Conservation (phyloP, 2,329 filamentous ascomycete species). For the Ceratocystis papillata region DNA sequence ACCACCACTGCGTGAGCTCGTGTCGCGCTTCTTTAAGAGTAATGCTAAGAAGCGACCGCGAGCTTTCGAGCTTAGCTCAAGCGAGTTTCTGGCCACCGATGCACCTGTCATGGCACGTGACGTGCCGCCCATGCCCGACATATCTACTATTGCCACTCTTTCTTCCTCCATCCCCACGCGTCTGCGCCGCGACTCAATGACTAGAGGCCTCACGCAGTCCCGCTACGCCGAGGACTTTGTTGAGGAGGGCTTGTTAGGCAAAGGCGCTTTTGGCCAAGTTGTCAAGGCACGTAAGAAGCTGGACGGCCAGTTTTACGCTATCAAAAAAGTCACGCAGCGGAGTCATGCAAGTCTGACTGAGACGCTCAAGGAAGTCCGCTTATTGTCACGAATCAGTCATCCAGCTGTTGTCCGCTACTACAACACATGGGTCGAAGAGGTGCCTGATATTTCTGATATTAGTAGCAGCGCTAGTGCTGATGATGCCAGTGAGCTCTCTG, state of each 20-base stretch:
- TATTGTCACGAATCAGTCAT: conserved; percentile 87
- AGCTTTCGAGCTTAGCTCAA: conserved; percentile 61
- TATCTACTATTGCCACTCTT: conserved; percentile 21
- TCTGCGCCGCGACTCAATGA: conserved; percentile 52
- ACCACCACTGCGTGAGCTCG: conserved; percentile 63
- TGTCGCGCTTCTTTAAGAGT: conserved; percentile 72
- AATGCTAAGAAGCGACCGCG: conserved; percentile 76
- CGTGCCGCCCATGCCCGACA: conserved; percentile 29
- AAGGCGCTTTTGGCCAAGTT: conserved; percentile 91
- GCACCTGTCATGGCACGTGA: conserved; percentile 47
- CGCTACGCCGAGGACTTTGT: conserved; percentile 84
- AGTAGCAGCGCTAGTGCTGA: conserved; percentile 46
- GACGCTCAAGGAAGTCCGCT: conserved; percentile 71
- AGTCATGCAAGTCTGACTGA: conserved; percentile 64
- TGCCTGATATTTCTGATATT: conserved; percentile 33
- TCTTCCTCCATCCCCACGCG: conserved; percentile 38
- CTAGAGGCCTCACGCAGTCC: conserved; percentile 41
- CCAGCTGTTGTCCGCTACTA: conserved; percentile 81
- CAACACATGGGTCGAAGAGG: conserved; percentile 84
- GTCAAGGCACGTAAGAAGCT: conserved; percentile 91
- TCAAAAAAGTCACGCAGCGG: conserved; percentile 88
- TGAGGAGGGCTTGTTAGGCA: conserved; percentile 77
- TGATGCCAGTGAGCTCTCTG: conserved; percentile 38
- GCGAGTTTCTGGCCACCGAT: conserved; percentile 56
- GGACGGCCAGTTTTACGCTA: conserved; percentile 85